Evolutionary conservation across 257 asterid species (phyloP).

Genomic region (Asclepias syriaca): DNA sequence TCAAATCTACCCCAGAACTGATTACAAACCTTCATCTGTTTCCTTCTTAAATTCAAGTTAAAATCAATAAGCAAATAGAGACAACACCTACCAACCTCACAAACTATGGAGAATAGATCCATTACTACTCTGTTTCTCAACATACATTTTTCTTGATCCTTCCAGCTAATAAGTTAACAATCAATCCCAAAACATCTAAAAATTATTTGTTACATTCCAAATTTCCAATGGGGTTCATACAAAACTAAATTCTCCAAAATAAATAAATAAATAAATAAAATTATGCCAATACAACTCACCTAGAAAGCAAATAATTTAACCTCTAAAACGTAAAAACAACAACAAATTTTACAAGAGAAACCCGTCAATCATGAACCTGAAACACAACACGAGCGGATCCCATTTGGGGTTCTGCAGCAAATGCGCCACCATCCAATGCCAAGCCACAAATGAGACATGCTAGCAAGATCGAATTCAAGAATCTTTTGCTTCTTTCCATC

Average conservation of each 20-base stretch:
- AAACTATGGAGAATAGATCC: not conserved
- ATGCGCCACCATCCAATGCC: conserved; percentile 8
- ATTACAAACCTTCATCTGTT: not conserved
- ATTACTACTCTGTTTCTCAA: not conserved
- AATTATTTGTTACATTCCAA: not conserved
- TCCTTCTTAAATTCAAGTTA: not conserved
- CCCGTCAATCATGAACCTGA: conserved; percentile 19
- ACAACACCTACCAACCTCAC: not conserved
- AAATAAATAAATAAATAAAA: too few relatives aligned
- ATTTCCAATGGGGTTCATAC: not conserved
- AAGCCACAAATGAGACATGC: conserved; percentile 8
- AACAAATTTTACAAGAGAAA: not conserved
- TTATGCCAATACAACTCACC: not conserved
- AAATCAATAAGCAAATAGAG: too few relatives aligned
- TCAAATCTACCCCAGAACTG: not conserved
- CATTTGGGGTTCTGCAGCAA: conserved; percentile 28
- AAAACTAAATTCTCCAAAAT: not conserved
- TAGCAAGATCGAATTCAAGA: conserved; percentile 1
- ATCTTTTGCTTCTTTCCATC: conserved; percentile 15
- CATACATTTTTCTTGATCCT: not conserved
- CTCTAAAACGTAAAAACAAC: not conserved
- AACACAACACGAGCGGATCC: conserved; percentile 34
- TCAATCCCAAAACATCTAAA: not conserved
- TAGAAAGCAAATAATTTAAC: not conserved
- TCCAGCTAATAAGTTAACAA: not conserved